Conservation (phyloP, 2,329 filamentous ascomycete species). For the Stagonosporopsis rhizophila region DNA sequence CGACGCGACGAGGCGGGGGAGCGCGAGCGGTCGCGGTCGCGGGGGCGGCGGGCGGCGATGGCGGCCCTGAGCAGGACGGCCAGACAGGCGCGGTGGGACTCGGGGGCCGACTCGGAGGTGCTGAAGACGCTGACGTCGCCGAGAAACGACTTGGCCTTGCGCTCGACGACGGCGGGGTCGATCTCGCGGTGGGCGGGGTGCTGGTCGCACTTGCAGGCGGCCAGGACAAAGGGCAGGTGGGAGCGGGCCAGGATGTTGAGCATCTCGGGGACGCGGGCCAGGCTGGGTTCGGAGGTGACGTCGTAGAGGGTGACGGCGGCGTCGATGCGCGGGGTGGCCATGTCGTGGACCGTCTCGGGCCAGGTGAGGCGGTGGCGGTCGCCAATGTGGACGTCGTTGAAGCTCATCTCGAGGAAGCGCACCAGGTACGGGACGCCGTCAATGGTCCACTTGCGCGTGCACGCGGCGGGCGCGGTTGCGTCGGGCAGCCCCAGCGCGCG, state of each 20-base stretch:
- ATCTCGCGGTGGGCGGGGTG: constrained; percentile 74
- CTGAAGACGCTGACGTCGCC: constrained; percentile 74
- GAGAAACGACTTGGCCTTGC: constrained; percentile 66
- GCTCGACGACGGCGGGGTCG: constrained; percentile 71
- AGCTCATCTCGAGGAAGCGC: constrained; percentile 63
- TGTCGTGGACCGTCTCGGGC: constrained; percentile 66
- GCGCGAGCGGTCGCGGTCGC: too few species aligned
- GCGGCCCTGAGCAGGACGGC: constrained; percentile 76
- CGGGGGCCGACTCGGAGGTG: constrained; percentile 72
- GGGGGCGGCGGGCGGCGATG: constrained; percentile 69
- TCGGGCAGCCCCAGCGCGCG: constrained; percentile 62
- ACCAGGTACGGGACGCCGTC: constrained; percentile 64
- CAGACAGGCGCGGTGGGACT: constrained; percentile 77
- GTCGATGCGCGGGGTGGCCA: constrained; percentile 77
- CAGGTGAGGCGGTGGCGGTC: constrained; percentile 62
- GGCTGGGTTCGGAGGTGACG: constrained; percentile 77
- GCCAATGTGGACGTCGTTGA: constrained; percentile 60
- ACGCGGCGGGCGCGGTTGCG: constrained; percentile 52
- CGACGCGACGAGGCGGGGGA: constrained; percentile 49
- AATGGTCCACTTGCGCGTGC: constrained; percentile 62
- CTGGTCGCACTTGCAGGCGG: constrained; percentile 89
- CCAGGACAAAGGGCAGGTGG: constrained; percentile 77
- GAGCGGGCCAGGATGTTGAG: constrained; percentile 76
- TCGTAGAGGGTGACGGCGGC: constrained; percentile 88
- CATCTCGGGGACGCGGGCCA: constrained; percentile 75